Base-by-base conservation (phyloP, 345 rosid species). In the Citrus sp. region DNA sequence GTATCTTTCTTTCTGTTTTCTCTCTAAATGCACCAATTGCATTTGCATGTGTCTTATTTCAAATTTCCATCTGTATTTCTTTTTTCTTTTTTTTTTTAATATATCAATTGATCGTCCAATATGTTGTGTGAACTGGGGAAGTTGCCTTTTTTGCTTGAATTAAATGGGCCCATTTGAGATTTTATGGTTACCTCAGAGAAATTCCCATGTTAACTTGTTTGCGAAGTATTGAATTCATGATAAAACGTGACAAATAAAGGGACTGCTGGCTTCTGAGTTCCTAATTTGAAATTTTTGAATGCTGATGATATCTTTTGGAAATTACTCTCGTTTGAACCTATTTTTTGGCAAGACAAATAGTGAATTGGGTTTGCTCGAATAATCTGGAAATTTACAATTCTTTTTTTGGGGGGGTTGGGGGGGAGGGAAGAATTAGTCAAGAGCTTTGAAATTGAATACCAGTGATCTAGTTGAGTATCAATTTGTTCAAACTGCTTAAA, bases 351-450 rank as follows among this genome's bases (percentile, higher is more conserved):
- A 32, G 59, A 19, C 19, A 8, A 10, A 21, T 6, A 56, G 37
- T 35, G 46, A 35, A 35, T 34, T 58, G 66, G 66, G 76, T 73
- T 58, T 73, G 66, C 54, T 34, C 9, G 54, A 73, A 73, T 64
- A 32, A 37, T 73, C 22, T 35, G 21, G 37, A 28, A 5, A 64
- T 62, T 62, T 62, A 51, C 56, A 24, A 25, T 3, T 27, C 27
- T 27, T 27, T 3, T 25, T 61, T 4, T 4, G 0, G 2, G 2
- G 7, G 40, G 37, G 27, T 1, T 1, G 37, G 37, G 35, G 21
- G 18, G 21, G 6, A 4, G 4, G 0, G 6, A 5, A 5, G 22
- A 16, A 54, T 54, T 54, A 18, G 56, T 18, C 19, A 16, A 54
- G 56, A 18, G 22, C 6, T 18, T 54, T 18, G 22, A 54, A 54